A percentile compares a stretch with the other conserved stretches of the same genome.
phyloP scores from a whole-genome alignment of 441 rosid species.

The Croton laevigatus region DNA sequence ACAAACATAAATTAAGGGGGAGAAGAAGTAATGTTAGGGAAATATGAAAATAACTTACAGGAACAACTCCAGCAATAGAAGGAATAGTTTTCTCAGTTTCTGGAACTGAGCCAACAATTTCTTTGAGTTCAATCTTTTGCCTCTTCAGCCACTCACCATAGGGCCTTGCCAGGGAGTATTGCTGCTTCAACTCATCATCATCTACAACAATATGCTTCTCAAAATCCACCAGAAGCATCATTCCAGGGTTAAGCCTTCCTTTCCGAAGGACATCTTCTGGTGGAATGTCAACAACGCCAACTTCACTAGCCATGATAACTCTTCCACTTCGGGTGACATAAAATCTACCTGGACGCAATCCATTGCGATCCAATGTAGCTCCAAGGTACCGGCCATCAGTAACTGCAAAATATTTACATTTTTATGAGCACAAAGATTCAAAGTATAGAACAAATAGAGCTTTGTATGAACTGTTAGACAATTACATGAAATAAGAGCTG shows the following conservation, averaged over 20 bases:
- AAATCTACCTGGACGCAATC: conserved; percentile 98
- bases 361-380: conserved; percentile 99
- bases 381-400: conserved; percentile 99
- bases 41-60: conserved; percentile 39
- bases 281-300: conserved; percentile 94
- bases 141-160: conserved; percentile 92
- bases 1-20: not conserved
- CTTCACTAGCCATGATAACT: conserved; percentile 99
- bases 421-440: conserved; percentile 5
- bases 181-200: conserved; percentile 95
- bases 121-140: conserved; percentile 84
- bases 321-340: conserved; percentile 86
- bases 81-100: conserved; percentile 62
- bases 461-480: not conserved
- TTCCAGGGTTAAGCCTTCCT: conserved; percentile 99
- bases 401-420: conserved; percentile 47
- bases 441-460: not conserved
- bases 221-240: conserved; percentile 99
- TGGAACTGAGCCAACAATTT: conserved; percentile 67
- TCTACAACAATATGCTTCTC: conserved; percentile 96
- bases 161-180: conserved; percentile 90
- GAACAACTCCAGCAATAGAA: conserved; percentile 62
- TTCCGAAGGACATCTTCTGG: conserved; percentile 95
- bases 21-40: not conserved
- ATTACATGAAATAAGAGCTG: conserved; percentile 99